Base-by-base conservation (phyloP, 257 asterid species). In the Prunella vulgaris region DNA sequence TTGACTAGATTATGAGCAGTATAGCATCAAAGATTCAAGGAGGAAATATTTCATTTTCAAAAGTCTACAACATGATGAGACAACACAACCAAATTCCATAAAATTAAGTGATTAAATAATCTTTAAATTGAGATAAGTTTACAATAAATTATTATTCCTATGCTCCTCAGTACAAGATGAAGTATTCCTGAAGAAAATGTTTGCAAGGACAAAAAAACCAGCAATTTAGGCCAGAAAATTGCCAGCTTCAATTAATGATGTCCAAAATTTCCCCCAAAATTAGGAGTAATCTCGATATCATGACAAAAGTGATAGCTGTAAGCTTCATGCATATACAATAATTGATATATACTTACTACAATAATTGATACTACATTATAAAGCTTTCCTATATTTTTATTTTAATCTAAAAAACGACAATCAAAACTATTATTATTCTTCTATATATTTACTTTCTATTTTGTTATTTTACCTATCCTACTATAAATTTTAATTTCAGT, bases 221-320 rank as follows among this genome's bases (percentile, higher is more conserved):
- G 51, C 42, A 27, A 72, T 24, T 60, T 60, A 42, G 33, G 57
- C 53, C 44, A 65, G 1, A 13, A 33, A 63, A 70, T 28, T 4
- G 21, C 42, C 30, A 64, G 25, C 64, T 25, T 21, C 46, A 1
- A 18, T 59, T 68, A 58, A 71, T 44, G 56, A 56, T 49, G 38
- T 37, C 28, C 56, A 21, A 59, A n/a, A 2, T 3, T 28, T 37
- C 0, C 52, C 68, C 56, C 20, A 66, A 32, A 52, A 63, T 15
- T 13, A 30, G 73, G 77, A 38, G 52, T 35, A 56, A 64, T 64
- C 27, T 69, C 24, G 65, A 14, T 65, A 40, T 57, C 1, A 44
- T 69, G 67, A 69, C 79, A 61, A 53, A 75, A 53, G 30, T 30
- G 61, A 67, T 60, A 52, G 79, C 71, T 69, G 75, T 75, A 53